Evolutionary conservation across 2,329 filamentous ascomycete species (phyloP).

Genomic region (Colletotrichum gigasporum): DNA sequence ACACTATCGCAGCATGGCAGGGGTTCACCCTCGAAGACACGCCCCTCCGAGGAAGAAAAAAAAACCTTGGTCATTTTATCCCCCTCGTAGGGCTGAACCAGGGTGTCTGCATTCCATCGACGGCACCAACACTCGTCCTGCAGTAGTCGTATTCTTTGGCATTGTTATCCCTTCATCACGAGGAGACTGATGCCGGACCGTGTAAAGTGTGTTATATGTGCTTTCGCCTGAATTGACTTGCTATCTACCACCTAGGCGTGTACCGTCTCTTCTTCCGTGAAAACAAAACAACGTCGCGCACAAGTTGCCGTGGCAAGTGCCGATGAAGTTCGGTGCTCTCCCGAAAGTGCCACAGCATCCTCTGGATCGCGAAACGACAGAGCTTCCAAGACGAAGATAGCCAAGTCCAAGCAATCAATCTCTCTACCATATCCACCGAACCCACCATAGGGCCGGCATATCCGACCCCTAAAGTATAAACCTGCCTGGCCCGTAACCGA

Average conservation of each 20-base stretch:
- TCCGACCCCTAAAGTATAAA: not conserved
- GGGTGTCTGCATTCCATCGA: not conserved
- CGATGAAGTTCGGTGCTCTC: not conserved
- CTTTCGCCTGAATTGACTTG: not conserved
- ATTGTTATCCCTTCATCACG: too few species aligned
- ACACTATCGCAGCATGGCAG: not conserved
- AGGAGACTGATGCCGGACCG: too few species aligned
- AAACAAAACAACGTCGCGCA: too few species aligned
- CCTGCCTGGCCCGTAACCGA: not conserved
- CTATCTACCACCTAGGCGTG: not conserved
- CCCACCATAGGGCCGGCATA: not conserved
- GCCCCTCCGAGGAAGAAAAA: not conserved
- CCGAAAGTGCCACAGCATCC: too few species aligned
- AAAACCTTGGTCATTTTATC: not conserved
- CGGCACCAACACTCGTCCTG: not conserved
- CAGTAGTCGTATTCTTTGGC: not conserved
- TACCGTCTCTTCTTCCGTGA: too few species aligned
- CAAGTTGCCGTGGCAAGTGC: not conserved
- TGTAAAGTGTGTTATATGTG: too few species aligned
- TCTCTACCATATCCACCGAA: not conserved
- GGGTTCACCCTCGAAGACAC: slow-evolving; percentile 8
- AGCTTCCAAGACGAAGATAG: not conserved
- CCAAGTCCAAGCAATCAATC: not conserved
- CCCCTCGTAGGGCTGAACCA: slow-evolving; percentile 13
- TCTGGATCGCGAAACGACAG: too few species aligned